A percentile compares a stretch with the other conserved stretches of the same genome.
Evolutionary conservation across 371 early-diverging fungal species (phyloP).

Genomic region (Blakeslea trispora): DNA sequence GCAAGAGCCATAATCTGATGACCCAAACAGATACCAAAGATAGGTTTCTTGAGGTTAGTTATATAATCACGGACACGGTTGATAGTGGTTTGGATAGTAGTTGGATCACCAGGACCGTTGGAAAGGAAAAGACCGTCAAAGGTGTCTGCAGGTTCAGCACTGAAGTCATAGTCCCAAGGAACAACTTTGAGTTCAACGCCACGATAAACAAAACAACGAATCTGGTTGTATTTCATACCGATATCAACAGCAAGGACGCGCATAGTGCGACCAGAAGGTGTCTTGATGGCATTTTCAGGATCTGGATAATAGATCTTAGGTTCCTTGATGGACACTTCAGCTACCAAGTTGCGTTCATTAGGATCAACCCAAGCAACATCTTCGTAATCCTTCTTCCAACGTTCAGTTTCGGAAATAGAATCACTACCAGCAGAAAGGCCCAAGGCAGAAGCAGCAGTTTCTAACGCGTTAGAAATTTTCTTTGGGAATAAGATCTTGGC

Average conservation of each 20-base stretch:
- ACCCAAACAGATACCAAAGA: constrained; percentile 98
- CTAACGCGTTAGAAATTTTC: constrained; percentile 60
- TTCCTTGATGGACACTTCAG: constrained; percentile 85
- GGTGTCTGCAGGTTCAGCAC: constrained; percentile 65
- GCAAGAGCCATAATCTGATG: constrained; percentile 95
- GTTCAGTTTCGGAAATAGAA: constrained; percentile 46
- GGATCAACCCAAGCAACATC: constrained; percentile 92
- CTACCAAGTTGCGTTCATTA: constrained; percentile 90
- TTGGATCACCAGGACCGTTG: constrained; percentile 98
- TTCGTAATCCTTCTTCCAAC: constrained; percentile 70
- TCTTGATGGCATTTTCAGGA: constrained; percentile 59
- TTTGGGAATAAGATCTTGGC: constrained; percentile 85
- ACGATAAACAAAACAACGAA: constrained; percentile 92
- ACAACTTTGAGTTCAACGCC: constrained; percentile 93
- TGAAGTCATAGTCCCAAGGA: constrained; percentile 94
- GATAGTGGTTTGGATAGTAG: constrained; percentile 74
- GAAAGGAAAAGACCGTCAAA: constrained; percentile 93
- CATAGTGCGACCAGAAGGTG: constrained; percentile 76
- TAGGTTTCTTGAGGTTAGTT: constrained; percentile 76
- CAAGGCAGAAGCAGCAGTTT: constrained; percentile 46
- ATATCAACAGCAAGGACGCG: constrained; percentile 92
- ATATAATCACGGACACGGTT: constrained; percentile 69
- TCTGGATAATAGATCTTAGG: constrained; percentile 74
- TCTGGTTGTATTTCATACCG: constrained; percentile 97
- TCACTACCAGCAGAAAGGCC: constrained; percentile 25